Conservation (phyloP, 176 grass and related monocot species). For the Dendrocalamus sinicus region DNA sequence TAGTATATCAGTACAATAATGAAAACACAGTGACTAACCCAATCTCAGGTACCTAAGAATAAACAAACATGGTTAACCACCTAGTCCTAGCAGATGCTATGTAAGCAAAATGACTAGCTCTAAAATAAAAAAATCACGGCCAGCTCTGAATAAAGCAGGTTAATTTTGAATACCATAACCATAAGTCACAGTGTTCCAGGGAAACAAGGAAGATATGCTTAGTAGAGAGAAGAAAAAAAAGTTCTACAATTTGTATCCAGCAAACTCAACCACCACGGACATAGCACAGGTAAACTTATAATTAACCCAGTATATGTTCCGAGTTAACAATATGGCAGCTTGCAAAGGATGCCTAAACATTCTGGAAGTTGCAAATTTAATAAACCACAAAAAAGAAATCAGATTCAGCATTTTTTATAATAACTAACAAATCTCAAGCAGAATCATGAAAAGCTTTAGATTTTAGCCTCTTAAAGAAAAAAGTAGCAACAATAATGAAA, state of each 20-base stretch:
- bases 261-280: conserved; percentile 8
- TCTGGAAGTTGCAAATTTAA: background rate
- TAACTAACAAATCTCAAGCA: background rate
- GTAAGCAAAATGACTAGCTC: background rate
- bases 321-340: background rate
- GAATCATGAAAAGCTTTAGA: conserved; percentile 17
- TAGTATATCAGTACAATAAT: background rate
- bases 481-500: conserved; percentile 14
- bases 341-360: background rate
- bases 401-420: background rate
- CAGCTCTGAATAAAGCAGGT: conserved; percentile 9
- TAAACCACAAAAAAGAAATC: background rate
- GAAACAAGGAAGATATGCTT: background rate
- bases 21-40: background rate
- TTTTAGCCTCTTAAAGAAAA: conserved; percentile 22
- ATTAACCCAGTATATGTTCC: background rate
- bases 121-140: background rate
- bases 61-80: conserved; percentile 5
- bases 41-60: background rate
- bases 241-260: background rate
- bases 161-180: background rate
- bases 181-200: background rate
- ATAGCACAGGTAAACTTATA: background rate
- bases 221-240: background rate
- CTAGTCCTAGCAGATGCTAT: background rate